phyloP scores from a whole-genome alignment of 345 rosid genomes.

The Gynandropsis gynandra region DNA sequence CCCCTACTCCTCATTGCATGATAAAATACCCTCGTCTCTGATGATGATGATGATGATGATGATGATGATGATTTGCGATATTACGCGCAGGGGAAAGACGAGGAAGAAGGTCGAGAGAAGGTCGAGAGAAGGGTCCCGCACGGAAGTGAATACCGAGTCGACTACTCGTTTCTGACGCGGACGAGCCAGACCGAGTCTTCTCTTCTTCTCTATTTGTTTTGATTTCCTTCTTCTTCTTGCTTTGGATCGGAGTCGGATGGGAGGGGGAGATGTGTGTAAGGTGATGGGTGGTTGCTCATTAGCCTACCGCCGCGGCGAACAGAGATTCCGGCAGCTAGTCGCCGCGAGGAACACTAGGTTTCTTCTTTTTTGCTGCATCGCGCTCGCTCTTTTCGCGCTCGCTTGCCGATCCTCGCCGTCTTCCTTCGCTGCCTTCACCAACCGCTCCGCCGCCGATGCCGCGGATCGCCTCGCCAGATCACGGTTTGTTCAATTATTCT shows the following conservation, averaged over 20 bases:
- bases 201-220: not conserved
- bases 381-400: conserved; percentile 38
- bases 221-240: not conserved
- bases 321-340: conserved; percentile 49
- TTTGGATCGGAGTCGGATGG: conserved; percentile 16
- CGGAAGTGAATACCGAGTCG: conserved; percentile 21
- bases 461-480: conserved; percentile 36
- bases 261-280: conserved; percentile 21
- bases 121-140: conserved; percentile 3
- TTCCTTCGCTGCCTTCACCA: conserved; percentile 34
- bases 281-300: conserved; percentile 61
- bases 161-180: conserved; percentile 17
- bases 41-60: too few species aligned
- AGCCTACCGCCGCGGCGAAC: conserved; percentile 57
- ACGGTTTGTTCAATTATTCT: conserved; percentile 37
- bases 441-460: conserved; percentile 26
- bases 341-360: conserved; percentile 64
- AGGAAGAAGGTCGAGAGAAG: not conserved
- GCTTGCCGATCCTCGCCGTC: conserved; percentile 35
- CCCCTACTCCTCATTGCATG: not conserved
- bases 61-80: conserved; percentile 9
- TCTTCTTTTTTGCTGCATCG: conserved; percentile 45
- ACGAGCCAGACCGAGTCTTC: conserved; percentile 16
- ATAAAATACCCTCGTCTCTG: conserved; percentile 4
- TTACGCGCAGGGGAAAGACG: not conserved